Base-by-base conservation (phyloP, 148 eudicot species). In the Rheum nobile region DNA sequence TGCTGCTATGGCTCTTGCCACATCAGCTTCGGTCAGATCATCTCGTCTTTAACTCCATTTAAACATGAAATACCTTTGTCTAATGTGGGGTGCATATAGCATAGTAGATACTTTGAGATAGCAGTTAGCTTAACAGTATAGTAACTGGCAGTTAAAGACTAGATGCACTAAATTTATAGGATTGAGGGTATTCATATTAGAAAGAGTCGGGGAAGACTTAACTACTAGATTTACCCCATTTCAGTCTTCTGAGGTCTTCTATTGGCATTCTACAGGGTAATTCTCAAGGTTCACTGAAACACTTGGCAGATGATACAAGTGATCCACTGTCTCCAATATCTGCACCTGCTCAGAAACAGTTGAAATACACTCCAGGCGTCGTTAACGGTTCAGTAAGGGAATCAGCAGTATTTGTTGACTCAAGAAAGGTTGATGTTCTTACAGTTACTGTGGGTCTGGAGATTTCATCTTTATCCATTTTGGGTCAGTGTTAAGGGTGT, bases 321-420 rank as follows among this genome's bases (percentile, higher is more conserved):
- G 88, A 83, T 72, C 92, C 90, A 21, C 74, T 87, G 48, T 95
- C 97, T 82, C 99, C 99, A 24, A 77, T 91, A 74, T 81, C 92
- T 35, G 85, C 80, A 46, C 97, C 97, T 67, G 97, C 96, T 65
- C 97, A 84, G 72, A 95, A 95, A 78, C 99, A 95, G 83, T 87
- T 95, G 71, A 95, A 95, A 77, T 95, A 90, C 79, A 79, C 96
- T 72, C 96, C 99, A 2, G 99, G 99, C 48, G 84, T 95, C 26
- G 99, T 87, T 34, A 95, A 86, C 82, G 86, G 86, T 59, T 90
- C 91, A 32, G 85, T 81, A 73, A 80, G 85, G 73, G 96, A 92
- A 37, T 88, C 96, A 76, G 83, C 96, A 54, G 88, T 90, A 55
- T 92, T 90, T 74, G 77, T 85, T 67, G 97, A 92, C 77, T 87